Conservation (phyloP, 1,284 basidiomycete species). For the Vanrija sp. region DNA sequence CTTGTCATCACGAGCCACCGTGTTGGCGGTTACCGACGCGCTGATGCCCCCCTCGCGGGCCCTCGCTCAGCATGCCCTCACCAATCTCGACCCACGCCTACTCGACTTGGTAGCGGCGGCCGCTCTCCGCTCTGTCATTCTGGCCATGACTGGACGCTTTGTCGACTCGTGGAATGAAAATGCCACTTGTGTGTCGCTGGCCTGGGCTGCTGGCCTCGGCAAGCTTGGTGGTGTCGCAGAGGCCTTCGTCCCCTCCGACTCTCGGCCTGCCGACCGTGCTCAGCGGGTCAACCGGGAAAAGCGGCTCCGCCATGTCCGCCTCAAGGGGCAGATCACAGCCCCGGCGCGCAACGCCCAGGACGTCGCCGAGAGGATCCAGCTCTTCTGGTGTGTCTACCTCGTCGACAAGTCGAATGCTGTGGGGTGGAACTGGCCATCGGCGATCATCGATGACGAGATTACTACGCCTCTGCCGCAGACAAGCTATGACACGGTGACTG, state of each 20-base stretch:
- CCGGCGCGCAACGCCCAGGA: conserved; percentile 22
- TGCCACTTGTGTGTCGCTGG: conserved; percentile 17
- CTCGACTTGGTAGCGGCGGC: conserved; percentile 37
- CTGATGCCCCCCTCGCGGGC: conserved; percentile 16
- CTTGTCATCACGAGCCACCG: conserved; percentile 1
- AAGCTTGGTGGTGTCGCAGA: conserved; percentile 33
- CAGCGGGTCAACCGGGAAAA: conserved; percentile 18
- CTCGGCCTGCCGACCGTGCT: conserved; percentile 3
- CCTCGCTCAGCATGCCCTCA: conserved; percentile 22
- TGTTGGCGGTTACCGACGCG: conserved; percentile 4
- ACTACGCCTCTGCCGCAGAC: conserved; percentile 44
- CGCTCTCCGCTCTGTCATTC: conserved; percentile 20
- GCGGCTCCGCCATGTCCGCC: conserved; percentile 18
- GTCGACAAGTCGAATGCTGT: conserved; percentile 13
- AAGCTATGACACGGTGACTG: conserved; percentile 27
- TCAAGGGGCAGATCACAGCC: conserved; percentile 25
- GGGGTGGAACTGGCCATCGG: conserved; percentile 24
- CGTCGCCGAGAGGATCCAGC: conserved; percentile 31
- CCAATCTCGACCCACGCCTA: conserved; percentile 28
- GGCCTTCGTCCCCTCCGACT: conserved; percentile 13
- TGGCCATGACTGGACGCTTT: conserved; percentile 27
- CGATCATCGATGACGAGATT: conserved; percentile 33
- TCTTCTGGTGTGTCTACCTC: conserved; percentile 43
- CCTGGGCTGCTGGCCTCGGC: conserved; percentile 29
- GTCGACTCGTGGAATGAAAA: conserved; percentile 41